Conservation (phyloP, 2,329 filamentous ascomycete genomes). For the Exophiala lecanii-corni region DNA sequence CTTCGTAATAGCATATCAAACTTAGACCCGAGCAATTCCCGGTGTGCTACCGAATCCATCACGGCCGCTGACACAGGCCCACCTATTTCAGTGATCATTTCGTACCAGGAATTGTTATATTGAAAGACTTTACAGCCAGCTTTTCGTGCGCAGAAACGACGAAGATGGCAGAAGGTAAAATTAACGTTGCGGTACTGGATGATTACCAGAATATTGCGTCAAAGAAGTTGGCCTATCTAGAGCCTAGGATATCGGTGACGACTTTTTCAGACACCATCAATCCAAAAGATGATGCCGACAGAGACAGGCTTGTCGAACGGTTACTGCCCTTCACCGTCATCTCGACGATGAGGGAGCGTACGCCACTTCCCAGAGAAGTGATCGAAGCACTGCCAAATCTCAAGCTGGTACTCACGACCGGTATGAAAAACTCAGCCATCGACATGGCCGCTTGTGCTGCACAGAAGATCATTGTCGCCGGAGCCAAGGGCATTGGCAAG, state of each 20-base stretch:
- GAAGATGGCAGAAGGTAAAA: slow-evolving; percentile 60
- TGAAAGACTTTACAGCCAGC: too few relatives aligned
- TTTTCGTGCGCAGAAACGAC: slow-evolving; percentile 53
- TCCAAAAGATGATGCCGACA: slow-evolving; percentile 40
- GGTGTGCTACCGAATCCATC: too few relatives aligned
- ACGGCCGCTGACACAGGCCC: too few relatives aligned
- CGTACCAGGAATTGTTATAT: too few relatives aligned
- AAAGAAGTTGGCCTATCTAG: slow-evolving; percentile 49
- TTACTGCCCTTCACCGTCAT: slow-evolving; percentile 68
- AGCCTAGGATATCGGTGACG: slow-evolving; percentile 52
- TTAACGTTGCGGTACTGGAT: slow-evolving; percentile 67
- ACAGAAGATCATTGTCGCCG: slow-evolving; percentile 60
- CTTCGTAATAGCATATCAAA: too few relatives aligned
- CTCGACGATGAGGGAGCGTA: slow-evolving; percentile 77
- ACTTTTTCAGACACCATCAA: slow-evolving; percentile 53
- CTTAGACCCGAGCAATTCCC: too few relatives aligned
- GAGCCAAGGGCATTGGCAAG: slow-evolving; percentile 40
- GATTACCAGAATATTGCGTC: slow-evolving; percentile 61
- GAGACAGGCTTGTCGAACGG: slow-evolving; percentile 57
- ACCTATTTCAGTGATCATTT: too few relatives aligned
- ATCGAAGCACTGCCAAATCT: slow-evolving; percentile 66
- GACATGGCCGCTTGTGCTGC: slow-evolving; percentile 59
- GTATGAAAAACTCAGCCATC: slow-evolving; percentile 63
- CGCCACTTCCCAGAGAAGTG: slow-evolving; percentile 64
- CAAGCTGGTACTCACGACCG: slow-evolving; percentile 69